A percentile compares a stretch with the other conserved stretches of the same genome.
Evolutionary conservation across 140 eudicot genomes (phyloP).

Genomic region (Flaveria floridana): DNA sequence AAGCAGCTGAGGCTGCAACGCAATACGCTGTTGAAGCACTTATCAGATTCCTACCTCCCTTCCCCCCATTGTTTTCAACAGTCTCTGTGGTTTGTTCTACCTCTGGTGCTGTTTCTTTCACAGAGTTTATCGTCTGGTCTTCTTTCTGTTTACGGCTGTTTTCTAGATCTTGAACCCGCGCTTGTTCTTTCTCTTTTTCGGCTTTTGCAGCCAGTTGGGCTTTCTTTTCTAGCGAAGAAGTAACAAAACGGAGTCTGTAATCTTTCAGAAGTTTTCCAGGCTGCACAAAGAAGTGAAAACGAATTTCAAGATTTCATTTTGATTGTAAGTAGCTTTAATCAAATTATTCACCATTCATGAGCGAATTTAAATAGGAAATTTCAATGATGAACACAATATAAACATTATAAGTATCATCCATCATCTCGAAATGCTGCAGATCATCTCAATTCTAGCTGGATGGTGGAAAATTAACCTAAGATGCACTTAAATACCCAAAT

Average conservation of each 20-base stretch:
- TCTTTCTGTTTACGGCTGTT: background rate
- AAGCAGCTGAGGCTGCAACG: slow-evolving; percentile 88
- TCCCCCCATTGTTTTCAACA: slow-evolving; percentile 25
- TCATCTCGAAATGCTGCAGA: background rate
- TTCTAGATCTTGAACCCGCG: slow-evolving; percentile 5
- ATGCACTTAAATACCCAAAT: background rate
- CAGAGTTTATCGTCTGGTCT: slow-evolving; percentile 21
- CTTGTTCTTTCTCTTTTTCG: slow-evolving; percentile 44
- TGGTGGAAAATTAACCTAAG: background rate
- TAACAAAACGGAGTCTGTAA: slow-evolving; percentile 62
- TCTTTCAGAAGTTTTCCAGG: slow-evolving; percentile 54
- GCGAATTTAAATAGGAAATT: background rate
- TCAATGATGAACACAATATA: background rate
- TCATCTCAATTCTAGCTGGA: background rate
- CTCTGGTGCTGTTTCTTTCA: slow-evolving; percentile 23
- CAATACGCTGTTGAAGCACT: slow-evolving; percentile 69
- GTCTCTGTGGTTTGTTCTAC: slow-evolving; percentile 7
- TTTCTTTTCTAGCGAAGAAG: slow-evolving; percentile 83
- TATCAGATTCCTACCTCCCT: slow-evolving; percentile 36
- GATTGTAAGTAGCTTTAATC: background rate
- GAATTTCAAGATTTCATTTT: background rate
- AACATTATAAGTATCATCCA: background rate
- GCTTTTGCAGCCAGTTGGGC: slow-evolving; percentile 45
- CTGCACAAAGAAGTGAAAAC: slow-evolving; percentile 37
- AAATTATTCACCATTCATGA: background rate